Percentiles rank a stretch among this genome's conserved stretches.
Evolutionary conservation across 2,329 filamentous ascomycete species (phyloP).

Genomic region (Stromatinia cepivora): DNA sequence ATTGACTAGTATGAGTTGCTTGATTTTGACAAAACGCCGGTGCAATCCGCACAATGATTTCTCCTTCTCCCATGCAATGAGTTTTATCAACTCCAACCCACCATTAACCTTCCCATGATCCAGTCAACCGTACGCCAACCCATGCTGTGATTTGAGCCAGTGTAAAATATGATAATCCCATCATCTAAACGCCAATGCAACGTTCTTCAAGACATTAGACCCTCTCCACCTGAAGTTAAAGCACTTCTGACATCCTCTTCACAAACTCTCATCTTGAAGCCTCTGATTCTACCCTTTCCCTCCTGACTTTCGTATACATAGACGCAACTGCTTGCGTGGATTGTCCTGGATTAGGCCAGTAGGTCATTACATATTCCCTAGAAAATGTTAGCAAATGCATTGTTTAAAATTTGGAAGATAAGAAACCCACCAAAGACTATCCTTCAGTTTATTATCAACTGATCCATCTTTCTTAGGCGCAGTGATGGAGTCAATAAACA

Average conservation of each 20-base stretch:
- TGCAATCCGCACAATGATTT: slow-evolving; percentile 11
- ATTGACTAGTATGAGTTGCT: not conserved
- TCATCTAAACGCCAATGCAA: slow-evolving; percentile 19
- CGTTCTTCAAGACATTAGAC: slow-evolving; percentile 13
- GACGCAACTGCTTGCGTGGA: slow-evolving; percentile 32
- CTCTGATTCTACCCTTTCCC: slow-evolving; percentile 21
- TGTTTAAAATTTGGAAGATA: not conserved
- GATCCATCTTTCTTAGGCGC: slow-evolving; percentile 19
- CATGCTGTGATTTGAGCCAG: slow-evolving; percentile 16
- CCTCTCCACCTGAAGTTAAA: slow-evolving; percentile 2
- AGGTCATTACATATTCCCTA: slow-evolving; percentile 41
- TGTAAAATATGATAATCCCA: slow-evolving; percentile 11
- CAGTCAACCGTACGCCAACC: slow-evolving; percentile 12
- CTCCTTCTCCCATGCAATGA: slow-evolving; percentile 9
- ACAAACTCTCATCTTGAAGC: slow-evolving; percentile 9
- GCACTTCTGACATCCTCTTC: not conserved
- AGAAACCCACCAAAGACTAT: slow-evolving; percentile 39
- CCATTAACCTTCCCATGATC: slow-evolving; percentile 1
- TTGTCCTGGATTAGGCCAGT: slow-evolving; percentile 39
- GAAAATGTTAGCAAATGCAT: slow-evolving; percentile 27
- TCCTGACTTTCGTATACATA: slow-evolving; percentile 39
- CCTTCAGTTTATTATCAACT: slow-evolving; percentile 35
- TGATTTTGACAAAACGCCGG: slow-evolving; percentile 15
- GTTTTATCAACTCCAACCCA: slow-evolving; percentile 14
- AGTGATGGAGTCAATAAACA: slow-evolving; percentile 54